Conservation (phyloP, 345 rosid species). For the Clarkia xantiana region DNA sequence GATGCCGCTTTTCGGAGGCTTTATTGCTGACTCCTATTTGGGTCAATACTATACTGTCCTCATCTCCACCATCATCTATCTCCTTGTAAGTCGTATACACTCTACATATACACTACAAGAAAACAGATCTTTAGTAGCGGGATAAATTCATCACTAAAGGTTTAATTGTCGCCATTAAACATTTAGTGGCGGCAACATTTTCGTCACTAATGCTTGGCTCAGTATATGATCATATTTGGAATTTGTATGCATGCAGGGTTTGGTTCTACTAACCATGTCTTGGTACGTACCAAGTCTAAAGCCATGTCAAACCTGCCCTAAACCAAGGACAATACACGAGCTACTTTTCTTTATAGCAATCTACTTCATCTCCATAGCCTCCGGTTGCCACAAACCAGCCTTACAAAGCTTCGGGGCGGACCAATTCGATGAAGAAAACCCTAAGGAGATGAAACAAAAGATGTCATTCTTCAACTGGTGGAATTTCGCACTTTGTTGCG, state of each 20-base stretch:
- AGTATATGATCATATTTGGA: no score
- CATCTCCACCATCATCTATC: conserved; percentile 24
- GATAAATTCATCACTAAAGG: no score
- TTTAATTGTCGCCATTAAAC: no score
- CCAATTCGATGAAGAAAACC: conserved; percentile 35
- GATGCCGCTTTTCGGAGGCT: conserved; percentile 35
- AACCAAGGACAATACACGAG: conserved; percentile 26
- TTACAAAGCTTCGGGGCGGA: conserved; percentile 44
- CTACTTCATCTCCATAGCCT: conserved; percentile 29
- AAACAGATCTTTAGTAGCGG: no score
- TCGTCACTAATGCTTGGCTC: no score
- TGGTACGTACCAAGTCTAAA: conserved; percentile 19
- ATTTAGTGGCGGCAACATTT: no score
- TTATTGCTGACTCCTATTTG: conserved; percentile 31
- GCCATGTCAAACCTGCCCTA: conserved; percentile 16
- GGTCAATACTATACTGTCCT: conserved; percentile 29
- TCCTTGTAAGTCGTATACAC: conserved; percentile 28
- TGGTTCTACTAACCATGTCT: conserved; percentile 29
- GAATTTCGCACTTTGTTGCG: conserved; percentile 23
- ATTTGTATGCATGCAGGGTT: conserved; percentile 17
- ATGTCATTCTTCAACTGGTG: conserved; percentile 48
- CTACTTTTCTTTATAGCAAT: conserved; percentile 28
- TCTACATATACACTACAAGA: no score
- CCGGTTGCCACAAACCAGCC: conserved; percentile 37
- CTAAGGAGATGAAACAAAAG: conserved; percentile 28